Base-by-base conservation (phyloP, 1,139 yeast species). In the Pichia sp. region DNA sequence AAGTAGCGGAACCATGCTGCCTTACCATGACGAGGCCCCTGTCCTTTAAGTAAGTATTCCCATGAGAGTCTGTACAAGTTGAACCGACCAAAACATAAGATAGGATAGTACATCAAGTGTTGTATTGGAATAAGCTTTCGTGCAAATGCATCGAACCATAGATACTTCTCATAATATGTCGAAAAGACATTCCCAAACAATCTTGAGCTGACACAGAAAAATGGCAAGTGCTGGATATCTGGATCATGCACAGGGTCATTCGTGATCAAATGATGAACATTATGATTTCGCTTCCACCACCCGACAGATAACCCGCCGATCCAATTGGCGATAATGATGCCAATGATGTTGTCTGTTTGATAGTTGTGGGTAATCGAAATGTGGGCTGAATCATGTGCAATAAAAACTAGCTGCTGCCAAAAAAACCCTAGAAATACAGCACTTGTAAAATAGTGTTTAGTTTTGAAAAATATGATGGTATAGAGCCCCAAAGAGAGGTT, bases 261-360 rank as follows among this genome's bases (percentile, higher is more conserved):
- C 15, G 97, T 87, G 54, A 90, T 78, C 55, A 90, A 72, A 70
- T 90, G 97, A 68, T 90, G 97, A 26, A 90, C 95, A 67, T 90
- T 90, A 70, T 90, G 97, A 69, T 87, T 90, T 53, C 93, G 77
- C 64, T 90, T 90, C 97, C 97, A 90, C 97, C 97, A 90, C 1
- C 96, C 96, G 43, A 89, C 69, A 52, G 96, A 87, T 52, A 90
- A 74, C 0, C 97, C 97, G n/a, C 97, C 97, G 55, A 84, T 71
- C 75, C 79, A 89, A 61, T 87, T 82, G 1, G 96, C 96, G 51
- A 90, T 74, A 1, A 82, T 46, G 70, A 84, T 81, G 1, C 96
- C 96, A 59, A 87, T 75, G 10, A 86, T 67, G 64, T 85, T 90
- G 68, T 90, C 97, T n/a, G 80, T 51, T 62, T 85, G 86, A 68